These are phyloP conservation scores for Scutellaria minor DNA, from an alignment of 257 asterid genomes.

Conservation along the genomic window DNA sequence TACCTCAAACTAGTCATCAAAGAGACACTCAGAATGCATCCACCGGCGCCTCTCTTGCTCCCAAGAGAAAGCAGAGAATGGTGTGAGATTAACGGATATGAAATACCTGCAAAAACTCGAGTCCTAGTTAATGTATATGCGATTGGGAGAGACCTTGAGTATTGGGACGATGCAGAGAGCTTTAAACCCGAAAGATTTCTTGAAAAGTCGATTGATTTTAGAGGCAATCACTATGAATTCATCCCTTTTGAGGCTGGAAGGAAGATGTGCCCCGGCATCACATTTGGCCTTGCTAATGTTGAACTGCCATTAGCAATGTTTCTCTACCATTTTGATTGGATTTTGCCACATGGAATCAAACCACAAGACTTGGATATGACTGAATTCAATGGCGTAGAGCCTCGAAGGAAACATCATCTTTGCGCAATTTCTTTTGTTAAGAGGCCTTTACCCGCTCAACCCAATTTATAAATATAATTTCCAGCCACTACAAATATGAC, in stretches of 20 bases:
- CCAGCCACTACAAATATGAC: no score
- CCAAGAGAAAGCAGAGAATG: no score
- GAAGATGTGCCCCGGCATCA: conserved; percentile 37
- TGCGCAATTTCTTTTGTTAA: conserved; percentile 22
- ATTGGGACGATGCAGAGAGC: conserved; percentile 4
- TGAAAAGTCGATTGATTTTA: no score
- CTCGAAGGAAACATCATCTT: conserved; percentile 19
- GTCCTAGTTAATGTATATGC: conserved; percentile 29
- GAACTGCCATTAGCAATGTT: conserved; percentile 28
- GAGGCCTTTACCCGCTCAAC: not conserved
- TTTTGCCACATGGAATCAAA: conserved; percentile 30
- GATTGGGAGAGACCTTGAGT: not conserved
- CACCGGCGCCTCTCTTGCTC: no score
- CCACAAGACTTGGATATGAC: conserved; percentile 30
- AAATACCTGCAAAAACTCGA: conserved; percentile 24
- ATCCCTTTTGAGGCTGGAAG: conserved; percentile 36
- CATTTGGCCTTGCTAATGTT: conserved; percentile 23
- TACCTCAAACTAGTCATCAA: no score
- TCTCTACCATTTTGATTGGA: conserved; percentile 39
- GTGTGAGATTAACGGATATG: conserved; percentile 23
- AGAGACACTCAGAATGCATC: no score
- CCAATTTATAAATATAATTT: no score
- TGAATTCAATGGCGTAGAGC: conserved; percentile 20
- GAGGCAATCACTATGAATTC: not conserved
- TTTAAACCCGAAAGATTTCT: no score